Conservation (phyloP, 2,329 filamentous ascomycete genomes). For the Nakataea oryzae region DNA sequence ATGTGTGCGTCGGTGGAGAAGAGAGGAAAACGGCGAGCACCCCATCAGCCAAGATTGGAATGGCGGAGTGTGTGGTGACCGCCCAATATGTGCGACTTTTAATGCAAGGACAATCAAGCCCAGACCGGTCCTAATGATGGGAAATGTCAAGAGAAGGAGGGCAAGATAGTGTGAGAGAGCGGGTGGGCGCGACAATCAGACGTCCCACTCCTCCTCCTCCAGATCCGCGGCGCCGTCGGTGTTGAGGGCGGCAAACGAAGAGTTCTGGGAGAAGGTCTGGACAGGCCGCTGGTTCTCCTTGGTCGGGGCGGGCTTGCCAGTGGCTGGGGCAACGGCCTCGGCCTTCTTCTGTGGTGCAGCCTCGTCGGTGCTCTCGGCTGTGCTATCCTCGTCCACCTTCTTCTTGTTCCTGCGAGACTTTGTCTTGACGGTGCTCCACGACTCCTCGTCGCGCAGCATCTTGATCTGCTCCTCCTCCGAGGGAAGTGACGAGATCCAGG, state of each 20-base stretch:
- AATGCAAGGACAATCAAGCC: background rate
- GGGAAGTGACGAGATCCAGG: conserved; percentile 40
- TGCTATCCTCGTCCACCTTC: conserved; percentile 21
- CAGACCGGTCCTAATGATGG: no score
- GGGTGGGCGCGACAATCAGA: conserved; percentile 17
- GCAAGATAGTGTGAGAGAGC: no score
- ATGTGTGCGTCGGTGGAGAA: background rate
- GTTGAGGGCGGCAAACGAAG: conserved; percentile 38
- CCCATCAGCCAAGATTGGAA: background rate
- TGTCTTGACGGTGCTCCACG: conserved; percentile 49
- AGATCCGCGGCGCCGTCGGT: conserved; percentile 28
- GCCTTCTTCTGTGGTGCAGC: conserved; percentile 10
- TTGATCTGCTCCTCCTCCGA: conserved; percentile 55
- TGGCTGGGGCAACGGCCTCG: conserved; percentile 12
- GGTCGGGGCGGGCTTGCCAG: conserved; percentile 10
- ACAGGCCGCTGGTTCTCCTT: conserved; percentile 18
- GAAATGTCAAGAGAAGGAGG: background rate
- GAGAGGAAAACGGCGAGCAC: background rate
- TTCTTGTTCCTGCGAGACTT: conserved; percentile 31
- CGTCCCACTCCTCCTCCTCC: conserved; percentile 41
- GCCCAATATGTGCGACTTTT: background rate
- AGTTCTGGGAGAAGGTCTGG: conserved; percentile 25
- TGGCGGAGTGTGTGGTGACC: background rate
- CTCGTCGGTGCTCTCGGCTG: conserved; percentile 15
- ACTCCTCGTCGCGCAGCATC: conserved; percentile 41